phyloP scores from a whole-genome alignment of 1,284 basidiomycete genomes.

The Cryptococcus jaspeensis region DNA sequence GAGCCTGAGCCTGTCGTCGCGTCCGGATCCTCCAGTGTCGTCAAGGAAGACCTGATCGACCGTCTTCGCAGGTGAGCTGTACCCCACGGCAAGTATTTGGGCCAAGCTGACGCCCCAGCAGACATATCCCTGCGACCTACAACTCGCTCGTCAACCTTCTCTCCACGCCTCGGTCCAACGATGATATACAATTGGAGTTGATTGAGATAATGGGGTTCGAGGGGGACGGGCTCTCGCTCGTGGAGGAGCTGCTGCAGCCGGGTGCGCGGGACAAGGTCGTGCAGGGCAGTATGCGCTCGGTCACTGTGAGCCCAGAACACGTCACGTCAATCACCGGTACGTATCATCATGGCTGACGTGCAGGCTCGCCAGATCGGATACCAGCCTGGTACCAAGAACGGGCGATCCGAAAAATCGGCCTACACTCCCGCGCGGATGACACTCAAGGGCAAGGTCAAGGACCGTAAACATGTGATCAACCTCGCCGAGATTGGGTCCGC shows the following conservation, averaged over 20 bases:
- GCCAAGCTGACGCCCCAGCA: conserved; percentile 2
- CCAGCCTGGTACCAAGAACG: background rate
- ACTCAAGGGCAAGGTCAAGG: conserved; percentile 28
- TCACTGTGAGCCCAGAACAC: background rate
- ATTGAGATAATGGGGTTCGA: conserved; percentile 85
- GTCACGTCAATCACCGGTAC: too few species aligned
- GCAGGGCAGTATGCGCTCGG: background rate
- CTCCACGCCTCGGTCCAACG: conserved; percentile 52
- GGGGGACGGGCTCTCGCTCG: conserved; percentile 54
- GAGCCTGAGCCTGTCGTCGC: background rate
- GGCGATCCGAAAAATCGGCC: conserved; percentile 19
- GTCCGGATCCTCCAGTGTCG: background rate
- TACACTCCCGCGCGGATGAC: conserved; percentile 18
- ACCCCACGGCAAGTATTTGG: too few species aligned
- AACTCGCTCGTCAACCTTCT: conserved; percentile 39
- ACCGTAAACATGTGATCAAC: conserved; percentile 40
- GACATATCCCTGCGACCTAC: conserved; percentile 32
- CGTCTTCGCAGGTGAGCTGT: conserved; percentile 11
- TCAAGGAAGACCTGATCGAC: conserved; percentile 4
- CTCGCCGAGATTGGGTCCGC: conserved; percentile 39
- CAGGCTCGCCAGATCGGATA: too few species aligned
- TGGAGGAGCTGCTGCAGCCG: conserved; percentile 41
- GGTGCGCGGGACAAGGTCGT: conserved; percentile 33
- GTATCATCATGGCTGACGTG: too few species aligned
- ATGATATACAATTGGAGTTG: conserved; percentile 74